Conservation (phyloP, 495 filamentous ascomycete species). For the Chaetomidium leptoderma region DNA sequence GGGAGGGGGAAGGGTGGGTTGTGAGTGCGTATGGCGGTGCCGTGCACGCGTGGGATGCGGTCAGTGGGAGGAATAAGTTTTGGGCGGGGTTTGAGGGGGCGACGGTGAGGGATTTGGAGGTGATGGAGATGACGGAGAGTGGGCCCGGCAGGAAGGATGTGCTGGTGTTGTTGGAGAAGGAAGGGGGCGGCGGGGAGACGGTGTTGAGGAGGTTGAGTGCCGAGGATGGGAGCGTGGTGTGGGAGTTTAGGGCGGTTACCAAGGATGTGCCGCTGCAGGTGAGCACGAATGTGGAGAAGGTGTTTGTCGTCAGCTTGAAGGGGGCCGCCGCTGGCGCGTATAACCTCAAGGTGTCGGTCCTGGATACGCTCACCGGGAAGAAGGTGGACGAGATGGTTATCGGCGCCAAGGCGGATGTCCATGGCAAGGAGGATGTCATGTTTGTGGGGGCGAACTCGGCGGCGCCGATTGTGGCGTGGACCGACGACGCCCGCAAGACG, state of each 20-base stretch:
- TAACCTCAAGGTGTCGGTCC: slow-evolving; percentile 65
- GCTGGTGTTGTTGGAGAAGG: slow-evolving; percentile 58
- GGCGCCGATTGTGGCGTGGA: slow-evolving; percentile 76
- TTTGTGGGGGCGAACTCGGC: slow-evolving; percentile 82
- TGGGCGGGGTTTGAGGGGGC: slow-evolving; percentile 55
- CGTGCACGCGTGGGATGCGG: slow-evolving; percentile 78
- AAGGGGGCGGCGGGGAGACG: slow-evolving; percentile 43
- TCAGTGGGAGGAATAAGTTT: slow-evolving; percentile 77
- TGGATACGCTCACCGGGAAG: slow-evolving; percentile 68
- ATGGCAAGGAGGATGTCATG: slow-evolving; percentile 61
- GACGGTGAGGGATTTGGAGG: slow-evolving; percentile 70
- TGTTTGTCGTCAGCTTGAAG: slow-evolving; percentile 75
- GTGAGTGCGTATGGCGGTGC: slow-evolving; percentile 62
- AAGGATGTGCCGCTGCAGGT: slow-evolving; percentile 72
- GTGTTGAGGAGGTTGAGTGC: slow-evolving; percentile 67
- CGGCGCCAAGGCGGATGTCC: slow-evolving; percentile 68
- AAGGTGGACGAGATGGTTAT: slow-evolving; percentile 61
- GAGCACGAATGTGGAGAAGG: slow-evolving; percentile 64
- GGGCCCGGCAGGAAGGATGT: slow-evolving; percentile 57
- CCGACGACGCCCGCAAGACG: slow-evolving; percentile 60
- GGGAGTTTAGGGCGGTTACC: slow-evolving; percentile 68
- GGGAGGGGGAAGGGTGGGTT: slow-evolving; percentile 68
- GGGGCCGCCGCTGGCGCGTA: slow-evolving; percentile 60
- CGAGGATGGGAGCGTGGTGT: slow-evolving; percentile 66
- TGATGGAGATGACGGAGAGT: slow-evolving; percentile 65